A percentile compares a stretch with the other conserved stretches of the same genome.
Evolutionary conservation across 108 stramenopile species (phyloP).

Genomic region (Pseudonitzschia pungens): DNA sequence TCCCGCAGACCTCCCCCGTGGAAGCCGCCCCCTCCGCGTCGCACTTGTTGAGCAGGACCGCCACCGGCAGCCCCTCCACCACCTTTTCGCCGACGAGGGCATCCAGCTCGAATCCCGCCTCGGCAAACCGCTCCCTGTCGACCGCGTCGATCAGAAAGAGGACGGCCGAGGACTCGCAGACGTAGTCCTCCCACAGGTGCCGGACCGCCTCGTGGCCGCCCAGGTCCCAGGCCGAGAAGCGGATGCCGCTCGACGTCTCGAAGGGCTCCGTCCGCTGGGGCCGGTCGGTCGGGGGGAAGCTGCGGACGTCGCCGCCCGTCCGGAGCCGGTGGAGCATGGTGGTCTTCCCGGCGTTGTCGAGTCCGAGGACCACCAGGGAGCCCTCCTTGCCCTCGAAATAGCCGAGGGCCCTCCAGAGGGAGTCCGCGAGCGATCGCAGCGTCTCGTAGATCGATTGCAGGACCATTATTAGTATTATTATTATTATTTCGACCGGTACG

Average conservation of each 20-base stretch:
- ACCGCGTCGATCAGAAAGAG: slow-evolving; percentile 59
- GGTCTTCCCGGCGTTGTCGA: slow-evolving; percentile 99
- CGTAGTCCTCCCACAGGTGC: slow-evolving; percentile 66
- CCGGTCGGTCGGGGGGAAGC: slow-evolving; percentile 68
- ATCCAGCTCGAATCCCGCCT: slow-evolving; percentile 60
- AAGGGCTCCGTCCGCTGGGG: slow-evolving; percentile 44
- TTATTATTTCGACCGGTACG: no score
- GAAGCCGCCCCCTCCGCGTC: slow-evolving; percentile 43
- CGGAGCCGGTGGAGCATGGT: slow-evolving; percentile 64
- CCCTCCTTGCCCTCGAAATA: slow-evolving; percentile 79
- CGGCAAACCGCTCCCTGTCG: slow-evolving; percentile 55
- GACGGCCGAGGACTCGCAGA: slow-evolving; percentile 45
- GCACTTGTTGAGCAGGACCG: slow-evolving; percentile 64
- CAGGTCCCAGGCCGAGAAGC: slow-evolving; percentile 66
- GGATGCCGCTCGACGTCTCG: slow-evolving; percentile 33
- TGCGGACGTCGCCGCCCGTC: slow-evolving; percentile 40
- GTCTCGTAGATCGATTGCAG: slow-evolving; percentile 16
- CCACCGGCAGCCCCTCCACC: slow-evolving; percentile 44
- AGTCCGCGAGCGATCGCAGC: slow-evolving; percentile 25
- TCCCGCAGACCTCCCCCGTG: slow-evolving; percentile 37
- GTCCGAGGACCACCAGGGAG: slow-evolving; percentile 92
- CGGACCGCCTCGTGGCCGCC: slow-evolving; percentile 73
- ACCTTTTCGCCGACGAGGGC: slow-evolving; percentile 46
- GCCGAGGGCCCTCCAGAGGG: slow-evolving; percentile 28
- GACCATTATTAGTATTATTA: neutral